Conservation (phyloP, 495 filamentous ascomycete genomes). For the Penicillium antarcticum region DNA sequence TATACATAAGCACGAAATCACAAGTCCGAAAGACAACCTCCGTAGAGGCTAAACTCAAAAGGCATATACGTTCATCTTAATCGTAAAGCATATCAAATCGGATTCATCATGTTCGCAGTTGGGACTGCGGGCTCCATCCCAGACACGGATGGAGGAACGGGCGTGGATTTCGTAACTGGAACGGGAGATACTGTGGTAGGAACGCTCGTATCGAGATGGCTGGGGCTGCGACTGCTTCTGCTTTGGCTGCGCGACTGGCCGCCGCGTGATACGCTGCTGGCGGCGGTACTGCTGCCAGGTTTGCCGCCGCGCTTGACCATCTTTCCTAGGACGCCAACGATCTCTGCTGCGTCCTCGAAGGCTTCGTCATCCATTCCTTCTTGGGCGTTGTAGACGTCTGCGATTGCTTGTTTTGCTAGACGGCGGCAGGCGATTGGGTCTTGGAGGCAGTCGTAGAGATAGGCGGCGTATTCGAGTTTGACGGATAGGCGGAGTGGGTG, state of each 20-base stretch:
- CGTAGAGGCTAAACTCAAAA: too few relatives aligned
- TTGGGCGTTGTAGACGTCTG: constrained; percentile 83
- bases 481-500: constrained; percentile 88
- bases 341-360: constrained; percentile 73
- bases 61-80: too few relatives aligned
- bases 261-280: constrained; percentile 22
- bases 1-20: too few relatives aligned
- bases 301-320: constrained; percentile 69
- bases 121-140: constrained; percentile 29
- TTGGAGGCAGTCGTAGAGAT: constrained; percentile 89
- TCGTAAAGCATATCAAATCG: constrained; percentile 27
- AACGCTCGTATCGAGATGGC: constrained; percentile 22
- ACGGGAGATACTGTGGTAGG: constrained; percentile 24
- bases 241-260: constrained; percentile 33
- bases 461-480: constrained; percentile 91
- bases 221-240: constrained; percentile 30
- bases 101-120: constrained; percentile 40
- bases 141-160: not conserved
- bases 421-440: constrained; percentile 70
- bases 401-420: constrained; percentile 77
- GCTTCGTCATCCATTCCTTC: constrained; percentile 92
- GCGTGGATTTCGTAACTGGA: constrained; percentile 21
- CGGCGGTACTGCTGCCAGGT: constrained; percentile 29
- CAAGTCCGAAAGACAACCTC: too few relatives aligned
- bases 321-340: constrained; percentile 69